Base-by-base conservation (phyloP, 345 rosid species). In the Stellera chamaejasme region DNA sequence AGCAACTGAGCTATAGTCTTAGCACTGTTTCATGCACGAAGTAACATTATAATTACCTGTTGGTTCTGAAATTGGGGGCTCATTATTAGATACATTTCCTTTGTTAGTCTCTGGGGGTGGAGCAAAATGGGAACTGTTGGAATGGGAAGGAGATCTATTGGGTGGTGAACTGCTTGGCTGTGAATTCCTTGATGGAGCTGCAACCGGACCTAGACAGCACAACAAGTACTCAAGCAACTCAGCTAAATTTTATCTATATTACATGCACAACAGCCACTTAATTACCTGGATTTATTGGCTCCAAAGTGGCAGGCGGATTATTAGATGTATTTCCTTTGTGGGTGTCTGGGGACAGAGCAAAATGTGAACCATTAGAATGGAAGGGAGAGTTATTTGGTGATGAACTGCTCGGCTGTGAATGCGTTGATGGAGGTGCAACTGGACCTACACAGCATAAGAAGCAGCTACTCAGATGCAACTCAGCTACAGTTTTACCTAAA, bases 251-350 rank as follows among this genome's bases (percentile, higher is more conserved):
- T 0, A 27, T 10, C 23, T 19, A 27, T 26, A 44, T 51, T 11
- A 27, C 65, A 43, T 45, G 27, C 32, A 9, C 43, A 52, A 43
- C 28, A 45, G 26, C 26, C 13, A 26, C 23, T 2, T 44, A 16
- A 27, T 13, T 56, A 68, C 75, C 69, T 65, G 73, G 68, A 48
- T 57, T 58, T 12, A 39, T 64, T 13, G 70, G 66, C 58, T 41
- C 62, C 6, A 16, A 42, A 16, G 42, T 11, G 32, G 76, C 62
- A 63, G 67, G 47, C 46, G n/a, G 42, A 23, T 9, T 54, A 11
- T 44, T 45, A 6, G 61, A 44, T 14, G 63, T 46, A 50, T 62
- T 54, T 53, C 32, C 25, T 64, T 56, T 50, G 46, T 45, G 16
- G 9, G 43, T 42, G 58, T 6, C 25, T 12, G 68, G 71, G 23